Conservation (phyloP, 805 yeast genomes). For the Candida coquimbonensis region DNA sequence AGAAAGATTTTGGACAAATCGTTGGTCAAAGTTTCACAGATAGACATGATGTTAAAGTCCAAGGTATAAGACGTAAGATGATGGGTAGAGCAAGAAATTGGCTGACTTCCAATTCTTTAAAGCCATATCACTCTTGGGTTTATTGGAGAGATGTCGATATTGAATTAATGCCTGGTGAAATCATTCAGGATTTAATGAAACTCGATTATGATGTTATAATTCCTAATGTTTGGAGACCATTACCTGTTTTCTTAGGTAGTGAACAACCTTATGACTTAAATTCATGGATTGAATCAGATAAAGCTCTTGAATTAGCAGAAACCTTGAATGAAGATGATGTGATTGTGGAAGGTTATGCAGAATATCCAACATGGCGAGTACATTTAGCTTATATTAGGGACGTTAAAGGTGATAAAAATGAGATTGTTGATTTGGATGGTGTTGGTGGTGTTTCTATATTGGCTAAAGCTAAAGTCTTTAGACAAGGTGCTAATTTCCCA, state of each 20-base stretch:
- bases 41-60: slow-evolving; percentile 78
- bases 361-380: slow-evolving; percentile 79
- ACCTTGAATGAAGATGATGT: slow-evolving; percentile 73
- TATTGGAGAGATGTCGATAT: slow-evolving; percentile 88
- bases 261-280: slow-evolving; percentile 95
- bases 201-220: slow-evolving; percentile 63
- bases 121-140: slow-evolving; percentile 86
- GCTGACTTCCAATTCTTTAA: slow-evolving; percentile 65
- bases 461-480: slow-evolving; percentile 65
- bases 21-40: slow-evolving; percentile 84
- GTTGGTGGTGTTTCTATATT: slow-evolving; percentile 83
- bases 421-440: slow-evolving; percentile 70
- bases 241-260: slow-evolving; percentile 83
- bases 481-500: slow-evolving; percentile 79
- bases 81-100: slow-evolving; percentile 88
- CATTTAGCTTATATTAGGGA: slow-evolving; percentile 72
- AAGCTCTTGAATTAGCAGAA: slow-evolving; percentile 61
- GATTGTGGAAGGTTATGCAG: slow-evolving; percentile 83
- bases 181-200: slow-evolving; percentile 68
- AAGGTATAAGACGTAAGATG: slow-evolving; percentile 73
- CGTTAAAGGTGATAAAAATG: slow-evolving; percentile 50
- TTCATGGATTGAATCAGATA: slow-evolving; percentile 89
- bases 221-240: slow-evolving; percentile 95
- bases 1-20: slow-evolving; percentile 76
- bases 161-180: slow-evolving; percentile 73